Evolutionary conservation across 345 rosid species (phyloP).

Genomic region (Arabis alpina): DNA sequence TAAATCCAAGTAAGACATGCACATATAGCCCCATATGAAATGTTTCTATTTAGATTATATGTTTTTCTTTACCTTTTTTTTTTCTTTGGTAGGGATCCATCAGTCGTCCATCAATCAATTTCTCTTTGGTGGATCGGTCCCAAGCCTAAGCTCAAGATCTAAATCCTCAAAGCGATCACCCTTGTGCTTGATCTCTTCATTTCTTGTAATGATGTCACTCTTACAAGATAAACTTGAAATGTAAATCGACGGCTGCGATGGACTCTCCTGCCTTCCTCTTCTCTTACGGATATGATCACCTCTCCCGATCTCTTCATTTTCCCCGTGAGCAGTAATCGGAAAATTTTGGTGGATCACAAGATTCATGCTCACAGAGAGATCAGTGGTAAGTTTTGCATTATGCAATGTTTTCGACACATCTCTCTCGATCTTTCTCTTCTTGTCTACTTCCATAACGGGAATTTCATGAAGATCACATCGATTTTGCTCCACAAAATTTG

Average conservation of each 20-base stretch:
- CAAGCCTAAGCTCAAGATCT: slow-evolving; percentile 97
- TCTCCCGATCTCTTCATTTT: slow-evolving; percentile 43
- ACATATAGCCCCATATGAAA: slow-evolving; percentile 24
- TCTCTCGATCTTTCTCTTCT: slow-evolving; percentile 41
- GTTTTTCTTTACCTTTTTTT: neutral
- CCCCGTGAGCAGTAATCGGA: slow-evolving; percentile 37
- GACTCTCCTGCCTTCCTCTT: slow-evolving; percentile 49
- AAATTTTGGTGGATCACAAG: slow-evolving; percentile 55
- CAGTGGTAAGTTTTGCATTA: slow-evolving; percentile 44
- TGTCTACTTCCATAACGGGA: slow-evolving; percentile 44
- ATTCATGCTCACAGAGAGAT: slow-evolving; percentile 69
- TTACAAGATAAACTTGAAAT: slow-evolving; percentile 50
- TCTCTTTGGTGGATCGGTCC: slow-evolving; percentile 59
- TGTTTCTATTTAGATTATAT: slow-evolving; percentile 11
- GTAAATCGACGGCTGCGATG: slow-evolving; percentile 52
- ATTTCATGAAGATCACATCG: slow-evolving; percentile 36
- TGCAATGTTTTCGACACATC: slow-evolving; percentile 40
- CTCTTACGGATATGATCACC: slow-evolving; percentile 49
- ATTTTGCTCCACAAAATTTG: slow-evolving; percentile 32
- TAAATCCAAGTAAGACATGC: slow-evolving; percentile 21
- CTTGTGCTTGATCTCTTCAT: slow-evolving; percentile 50
- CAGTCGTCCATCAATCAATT: slow-evolving; percentile 42
- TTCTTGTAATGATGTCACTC: slow-evolving; percentile 40
- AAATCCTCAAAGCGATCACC: slow-evolving; percentile 58
- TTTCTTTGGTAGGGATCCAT: slow-evolving; percentile 29